phyloP scores from a whole-genome alignment of 768 basidiomycete species.

The Mycena vulgaris region DNA sequence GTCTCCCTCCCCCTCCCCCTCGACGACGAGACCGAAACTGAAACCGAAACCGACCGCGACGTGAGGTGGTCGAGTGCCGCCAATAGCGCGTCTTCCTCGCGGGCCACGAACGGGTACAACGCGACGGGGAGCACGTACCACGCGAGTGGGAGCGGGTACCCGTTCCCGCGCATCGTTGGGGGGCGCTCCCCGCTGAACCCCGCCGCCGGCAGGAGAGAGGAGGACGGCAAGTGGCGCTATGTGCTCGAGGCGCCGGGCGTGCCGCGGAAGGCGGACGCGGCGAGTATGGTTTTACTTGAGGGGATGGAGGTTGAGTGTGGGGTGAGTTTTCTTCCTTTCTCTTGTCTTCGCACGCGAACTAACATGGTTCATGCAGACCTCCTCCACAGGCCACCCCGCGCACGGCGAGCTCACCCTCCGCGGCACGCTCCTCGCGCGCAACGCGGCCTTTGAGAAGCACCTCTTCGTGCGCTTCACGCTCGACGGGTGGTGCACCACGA shows the following conservation, averaged over 20 bases:
- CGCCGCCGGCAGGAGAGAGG: no score
- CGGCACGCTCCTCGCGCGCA: slow-evolving; percentile 88
- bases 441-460: slow-evolving; percentile 89
- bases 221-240: slow-evolving; percentile 22
- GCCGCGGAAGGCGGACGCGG: not conserved
- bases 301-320: slow-evolving; percentile 10
- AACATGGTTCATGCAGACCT: slow-evolving; percentile 31
- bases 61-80: no score
- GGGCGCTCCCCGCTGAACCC: not conserved
- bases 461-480: slow-evolving; percentile 92
- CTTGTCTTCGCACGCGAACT: slow-evolving; percentile 24
- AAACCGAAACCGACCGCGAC: slow-evolving; percentile 55
- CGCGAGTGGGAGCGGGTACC: not conserved
- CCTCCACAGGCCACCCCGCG: slow-evolving; percentile 32
- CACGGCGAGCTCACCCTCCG: slow-evolving; percentile 58
- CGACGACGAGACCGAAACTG: slow-evolving; percentile 61
- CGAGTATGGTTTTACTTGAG: slow-evolving; percentile 38
- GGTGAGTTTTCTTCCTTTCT: not conserved
- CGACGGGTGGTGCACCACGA: slow-evolving; percentile 95
- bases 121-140: no score
- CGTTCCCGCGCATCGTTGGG: slow-evolving; percentile 15
- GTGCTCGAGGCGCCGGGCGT: slow-evolving; percentile 40
- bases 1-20: slow-evolving; percentile 48
- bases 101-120: no score
- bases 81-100: no score